phyloP scores from a whole-genome alignment of 2,329 filamentous ascomycete genomes.

The Aphanocladium album region DNA sequence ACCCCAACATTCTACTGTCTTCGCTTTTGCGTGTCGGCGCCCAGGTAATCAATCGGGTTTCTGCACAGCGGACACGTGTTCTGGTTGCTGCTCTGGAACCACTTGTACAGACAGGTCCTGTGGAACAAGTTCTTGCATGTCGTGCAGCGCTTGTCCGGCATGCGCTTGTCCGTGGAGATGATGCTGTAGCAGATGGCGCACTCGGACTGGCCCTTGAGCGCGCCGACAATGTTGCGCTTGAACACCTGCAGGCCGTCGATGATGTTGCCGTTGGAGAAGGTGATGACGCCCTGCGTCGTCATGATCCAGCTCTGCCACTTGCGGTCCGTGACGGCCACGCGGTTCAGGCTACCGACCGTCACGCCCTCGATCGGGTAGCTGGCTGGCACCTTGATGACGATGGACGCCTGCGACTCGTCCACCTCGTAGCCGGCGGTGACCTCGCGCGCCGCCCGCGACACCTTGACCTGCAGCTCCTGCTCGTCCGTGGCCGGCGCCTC shows the following conservation, averaged over 20 bases:
- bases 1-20: constrained; percentile 20
- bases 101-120: constrained; percentile 83
- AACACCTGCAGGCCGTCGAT: constrained; percentile 84
- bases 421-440: constrained; percentile 80
- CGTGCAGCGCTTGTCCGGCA: constrained; percentile 84
- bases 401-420: constrained; percentile 79
- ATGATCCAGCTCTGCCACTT: constrained; percentile 92
- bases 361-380: constrained; percentile 80
- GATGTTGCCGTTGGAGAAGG: constrained; percentile 83
- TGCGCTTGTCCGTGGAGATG: constrained; percentile 79
- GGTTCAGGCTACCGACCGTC: constrained; percentile 68
- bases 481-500: constrained; percentile 46
- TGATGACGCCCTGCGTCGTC: constrained; percentile 86
- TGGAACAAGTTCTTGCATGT: constrained; percentile 97
- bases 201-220: constrained; percentile 87
- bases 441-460: constrained; percentile 66
- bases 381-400: constrained; percentile 73
- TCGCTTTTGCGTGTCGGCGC: constrained; percentile 35
- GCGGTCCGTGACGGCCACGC: constrained; percentile 82
- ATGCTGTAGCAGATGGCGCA: constrained; percentile 97
- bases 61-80: constrained; percentile 90
- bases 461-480: constrained; percentile 59
- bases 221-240: constrained; percentile 78
- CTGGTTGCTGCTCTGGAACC: constrained; percentile 92
- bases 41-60: constrained; percentile 69